Evolutionary conservation across 345 rosid species (phyloP).

Genomic region (Syzygium aromaticum): DNA sequence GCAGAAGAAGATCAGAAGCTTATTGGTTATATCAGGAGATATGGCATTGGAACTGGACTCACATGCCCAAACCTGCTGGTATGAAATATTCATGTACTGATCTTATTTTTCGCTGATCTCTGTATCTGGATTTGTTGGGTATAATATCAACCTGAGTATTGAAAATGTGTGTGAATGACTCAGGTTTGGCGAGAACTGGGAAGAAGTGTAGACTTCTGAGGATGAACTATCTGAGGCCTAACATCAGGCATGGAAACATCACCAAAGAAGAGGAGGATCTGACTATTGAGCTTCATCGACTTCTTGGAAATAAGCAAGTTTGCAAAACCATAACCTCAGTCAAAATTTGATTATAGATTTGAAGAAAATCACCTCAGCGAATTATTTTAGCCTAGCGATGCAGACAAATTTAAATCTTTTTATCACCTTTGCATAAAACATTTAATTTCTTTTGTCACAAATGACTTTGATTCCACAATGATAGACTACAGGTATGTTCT

Average conservation of each 20-base stretch:
- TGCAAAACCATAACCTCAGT: background rate
- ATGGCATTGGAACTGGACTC: conserved; percentile 11
- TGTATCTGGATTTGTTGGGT: background rate
- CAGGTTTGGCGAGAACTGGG: conserved; percentile 4
- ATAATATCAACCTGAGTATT: background rate
- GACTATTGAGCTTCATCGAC: background rate
- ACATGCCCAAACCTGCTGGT: conserved; percentile 4
- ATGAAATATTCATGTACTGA: background rate
- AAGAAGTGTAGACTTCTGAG: conserved; percentile 11
- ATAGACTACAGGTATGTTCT: background rate
- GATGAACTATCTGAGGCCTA: conserved; percentile 12
- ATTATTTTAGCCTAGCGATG: background rate
- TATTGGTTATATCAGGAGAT: background rate
- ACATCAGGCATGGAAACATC: conserved; percentile 4
- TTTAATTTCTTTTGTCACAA: background rate
- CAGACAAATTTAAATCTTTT: background rate
- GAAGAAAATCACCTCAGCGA: background rate
- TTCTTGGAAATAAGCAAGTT: conserved; percentile 2
- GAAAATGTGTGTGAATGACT: background rate
- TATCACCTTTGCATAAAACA: background rate
- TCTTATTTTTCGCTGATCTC: background rate
- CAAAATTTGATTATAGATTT: background rate
- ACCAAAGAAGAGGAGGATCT: background rate
- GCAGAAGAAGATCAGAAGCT: conserved; percentile 7
- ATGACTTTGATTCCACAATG: background rate